Base-by-base conservation (phyloP, 2,329 filamentous ascomycete genomes). In the Monilinia vaccinii-corymbosi region DNA sequence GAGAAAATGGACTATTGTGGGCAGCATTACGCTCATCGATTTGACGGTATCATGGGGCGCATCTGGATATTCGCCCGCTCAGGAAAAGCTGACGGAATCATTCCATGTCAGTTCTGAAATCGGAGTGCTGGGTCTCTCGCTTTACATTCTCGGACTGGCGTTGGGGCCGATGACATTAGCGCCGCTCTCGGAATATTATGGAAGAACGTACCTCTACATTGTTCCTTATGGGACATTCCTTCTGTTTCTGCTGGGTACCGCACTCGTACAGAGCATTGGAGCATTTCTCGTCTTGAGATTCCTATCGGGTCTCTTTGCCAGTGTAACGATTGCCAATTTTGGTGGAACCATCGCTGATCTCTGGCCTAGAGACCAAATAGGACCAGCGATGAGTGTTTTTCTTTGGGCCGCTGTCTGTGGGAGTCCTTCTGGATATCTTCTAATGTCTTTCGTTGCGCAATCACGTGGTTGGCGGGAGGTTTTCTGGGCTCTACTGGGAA, bases 171-270 rank as follows among this genome's bases (percentile, higher is more conserved):
- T 73, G 68, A 67, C 66, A 5, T 61, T 71, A 23, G 73, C 72
- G 8, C 73, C 73, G 1, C 62, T 75, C 25, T 68, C 64, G n/a
- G 69, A 75, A 65, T 76, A 76, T 64, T 77, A 73, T 62, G 76
- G 76, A 11, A 64, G 76, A 42, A 70, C 73, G 32, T 74, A 74
- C 2, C 72, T 78, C 2, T 78, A 78, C 57, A 70, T 77, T 13
- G 65, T 68, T 38, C 74, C 76, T 10, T 86, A 88, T 73, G 80
- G 80, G 0, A 68, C 75, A 0, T 77, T 76, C 60, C 64, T 79
- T 2, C 62, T 75, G 1, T 72, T 79, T 8, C 68, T 79, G 3
- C 67, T 77, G 3, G 75, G 69, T 0, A 76, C 76, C 4, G 76
- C 76, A 0, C 67, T 76, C n/a, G 73, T 75, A 2, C 66, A 75